Evolutionary conservation across 2,329 filamentous ascomycete genomes (phyloP).

Genomic region (Penicillium brevicompactum): DNA sequence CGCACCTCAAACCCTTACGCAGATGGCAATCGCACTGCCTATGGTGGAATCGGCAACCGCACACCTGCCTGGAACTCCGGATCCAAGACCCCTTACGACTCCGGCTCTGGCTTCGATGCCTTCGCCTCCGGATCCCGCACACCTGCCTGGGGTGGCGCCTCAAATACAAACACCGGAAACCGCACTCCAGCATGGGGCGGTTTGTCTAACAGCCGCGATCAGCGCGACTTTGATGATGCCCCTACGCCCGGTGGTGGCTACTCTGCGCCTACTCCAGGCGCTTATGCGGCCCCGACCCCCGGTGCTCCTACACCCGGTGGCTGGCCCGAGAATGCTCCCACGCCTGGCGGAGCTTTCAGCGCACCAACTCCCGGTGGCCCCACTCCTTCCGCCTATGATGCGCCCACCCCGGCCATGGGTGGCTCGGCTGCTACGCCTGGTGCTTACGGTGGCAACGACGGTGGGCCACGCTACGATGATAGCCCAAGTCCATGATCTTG

Average conservation of each 20-base stretch:
- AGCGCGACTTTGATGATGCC: conserved; percentile 64
- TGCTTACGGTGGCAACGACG: conserved; percentile 42
- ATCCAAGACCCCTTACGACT: conserved; percentile 70
- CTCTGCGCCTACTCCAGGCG: conserved; percentile 67
- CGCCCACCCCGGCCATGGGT: conserved; percentile 52
- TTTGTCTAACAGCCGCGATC: conserved; percentile 28
- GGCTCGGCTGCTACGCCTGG: conserved; percentile 42
- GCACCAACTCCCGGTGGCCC: conserved; percentile 46
- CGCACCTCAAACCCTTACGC: conserved; percentile 62
- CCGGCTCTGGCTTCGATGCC: conserved; percentile 66
- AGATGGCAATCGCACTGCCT: conserved; percentile 72
- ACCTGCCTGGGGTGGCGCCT: conserved; percentile 67
- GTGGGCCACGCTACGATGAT: conserved; percentile 46
- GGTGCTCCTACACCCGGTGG: conserved; percentile 58
- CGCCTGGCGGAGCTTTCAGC: conserved; percentile 47
- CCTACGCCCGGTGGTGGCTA: conserved; percentile 71
- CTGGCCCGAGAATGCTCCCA: conserved; percentile 49
- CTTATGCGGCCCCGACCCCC: conserved; percentile 66
- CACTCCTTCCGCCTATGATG: conserved; percentile 39
- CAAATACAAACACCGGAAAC: conserved; percentile 54
- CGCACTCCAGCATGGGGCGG: conserved; percentile 49
- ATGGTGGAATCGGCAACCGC: conserved; percentile 65
- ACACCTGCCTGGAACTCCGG: conserved; percentile 80
- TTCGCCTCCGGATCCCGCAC: conserved; percentile 75
- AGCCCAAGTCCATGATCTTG: conserved; percentile 42